Percentiles rank a stretch among this genome's conserved stretches.
Conservation (phyloP, 164 flowering plant genomes). For the Macadamia integrifolia region DNA sequence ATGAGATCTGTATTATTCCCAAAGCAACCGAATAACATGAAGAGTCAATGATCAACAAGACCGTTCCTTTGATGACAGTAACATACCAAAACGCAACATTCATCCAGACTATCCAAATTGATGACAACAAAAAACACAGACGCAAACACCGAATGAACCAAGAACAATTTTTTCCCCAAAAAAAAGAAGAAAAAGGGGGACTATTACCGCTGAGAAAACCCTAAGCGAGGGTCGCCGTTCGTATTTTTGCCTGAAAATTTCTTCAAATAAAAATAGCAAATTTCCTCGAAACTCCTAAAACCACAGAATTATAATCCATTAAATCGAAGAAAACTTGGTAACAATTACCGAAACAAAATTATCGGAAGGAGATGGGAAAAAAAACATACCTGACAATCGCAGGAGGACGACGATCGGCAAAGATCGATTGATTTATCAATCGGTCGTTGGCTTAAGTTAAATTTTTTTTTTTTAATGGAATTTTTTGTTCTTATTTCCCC, state of each 20-base stretch:
- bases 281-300: not conserved
- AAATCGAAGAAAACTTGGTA: not conserved
- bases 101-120: no score
- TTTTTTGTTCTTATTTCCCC: not conserved
- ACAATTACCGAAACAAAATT: not conserved
- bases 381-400: not conserved
- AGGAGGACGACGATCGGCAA: not conserved
- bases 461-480: not conserved
- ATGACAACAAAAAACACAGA: not conserved
- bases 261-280: not conserved
- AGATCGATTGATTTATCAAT: not conserved
- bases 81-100: no score
- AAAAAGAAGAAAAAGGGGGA: not conserved
- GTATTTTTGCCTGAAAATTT: not conserved
- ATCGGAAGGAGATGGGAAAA: not conserved
- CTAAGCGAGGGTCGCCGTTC: not conserved
- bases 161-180: not conserved
- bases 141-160: not conserved
- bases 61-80: no score
- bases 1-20: no score
- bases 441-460: not conserved
- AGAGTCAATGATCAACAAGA: no score
- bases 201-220: not conserved
- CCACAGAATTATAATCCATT: not conserved
- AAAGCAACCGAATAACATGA: no score